Evolutionary conservation across 805 yeast species (phyloP).

Genomic region (Candida stauntonica): DNA sequence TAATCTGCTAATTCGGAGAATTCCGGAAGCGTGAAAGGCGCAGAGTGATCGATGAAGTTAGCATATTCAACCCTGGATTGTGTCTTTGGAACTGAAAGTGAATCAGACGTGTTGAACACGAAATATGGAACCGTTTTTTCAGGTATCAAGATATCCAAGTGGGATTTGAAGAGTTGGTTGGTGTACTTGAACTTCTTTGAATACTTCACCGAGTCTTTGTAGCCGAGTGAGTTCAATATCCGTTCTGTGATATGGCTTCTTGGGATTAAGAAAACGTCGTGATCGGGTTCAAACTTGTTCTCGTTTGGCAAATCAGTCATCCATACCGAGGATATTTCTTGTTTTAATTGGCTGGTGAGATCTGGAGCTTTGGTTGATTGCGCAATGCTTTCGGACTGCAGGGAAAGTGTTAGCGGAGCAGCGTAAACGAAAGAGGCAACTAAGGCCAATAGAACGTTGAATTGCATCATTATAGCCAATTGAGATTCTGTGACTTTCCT

Average conservation of each 20-base stretch:
- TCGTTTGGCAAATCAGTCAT: not conserved
- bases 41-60: slow-evolving; percentile 27
- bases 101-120: slow-evolving; percentile 34
- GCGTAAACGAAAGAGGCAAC: too few relatives aligned
- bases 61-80: slow-evolving; percentile 20
- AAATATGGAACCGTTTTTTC: slow-evolving; percentile 33
- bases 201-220: slow-evolving; percentile 22
- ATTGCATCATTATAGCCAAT: too few relatives aligned
- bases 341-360: slow-evolving; percentile 4
- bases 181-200: slow-evolving; percentile 22
- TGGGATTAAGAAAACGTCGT: slow-evolving; percentile 29
- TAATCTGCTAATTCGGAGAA: slow-evolving; percentile 34
- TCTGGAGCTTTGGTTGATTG: slow-evolving; percentile 1
- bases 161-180: slow-evolving; percentile 14
- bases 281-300: slow-evolving; percentile 4
- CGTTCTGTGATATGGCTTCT: slow-evolving; percentile 24
- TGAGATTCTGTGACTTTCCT: too few relatives aligned
- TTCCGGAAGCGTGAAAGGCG: slow-evolving; percentile 38
- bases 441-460: too few relatives aligned
- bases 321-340: slow-evolving; percentile 10
- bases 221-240: slow-evolving; percentile 26
- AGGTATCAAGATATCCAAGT: slow-evolving; percentile 30
- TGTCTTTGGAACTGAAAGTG: slow-evolving; percentile 13
- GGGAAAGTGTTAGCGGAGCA: too few relatives aligned
- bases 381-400: too few relatives aligned